Base-by-base conservation (phyloP, 2,329 filamentous ascomycete genomes). In the Trichophyton equinum region DNA sequence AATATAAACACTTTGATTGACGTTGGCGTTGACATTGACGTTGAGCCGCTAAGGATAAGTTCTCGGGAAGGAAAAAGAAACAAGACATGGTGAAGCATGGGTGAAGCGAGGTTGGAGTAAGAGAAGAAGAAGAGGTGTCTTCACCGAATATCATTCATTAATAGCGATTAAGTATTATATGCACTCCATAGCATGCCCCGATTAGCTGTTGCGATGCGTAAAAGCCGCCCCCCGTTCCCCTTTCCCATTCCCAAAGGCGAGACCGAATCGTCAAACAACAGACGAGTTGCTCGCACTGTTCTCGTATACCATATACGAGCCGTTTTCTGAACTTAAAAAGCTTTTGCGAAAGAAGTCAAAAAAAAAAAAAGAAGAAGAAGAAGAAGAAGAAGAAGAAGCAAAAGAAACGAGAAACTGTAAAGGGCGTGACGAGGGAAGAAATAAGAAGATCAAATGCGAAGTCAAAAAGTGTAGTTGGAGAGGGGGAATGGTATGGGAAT, bases 121-220 rank as follows among this genome's bases (percentile, higher is more conserved):
- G 27, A 30, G 33, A 38, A 38, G 33, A 38, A 20, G 5, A 51
- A 20, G 5, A 53, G 18, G 27, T 20, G 49, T 3, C 49, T 30
- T 27, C 13, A 33, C 49, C 49, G n/a, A 33, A 22, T 53, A 53
- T 30, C 49, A 53, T 53, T 53, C 49, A 53, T 53, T 53, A 53
- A 53, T 53, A 53, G 25, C 49, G 13, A 53, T 53, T 53, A 53
- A 30, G 27, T 30, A 53, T 53, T 53, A 53, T 53, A 53, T 53
- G 49, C 49, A 53, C 27, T 53, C 49, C 22, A 18, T 53, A 53
- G 22, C 49, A 53, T 25, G 27, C 49, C 27, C 22, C 2, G 11
- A 53, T n/a, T 7, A 30, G 22, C 27, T 33, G 8, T 33, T 53
- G 49, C 49, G 49, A 53, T 33, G 27, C 49, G 22, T 30, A n/a